Percentiles rank a stretch among this genome's conserved stretches.
Evolutionary conservation across 176 grass and related monocot species (phyloP).

Genomic region (Oryza officinalis): DNA sequence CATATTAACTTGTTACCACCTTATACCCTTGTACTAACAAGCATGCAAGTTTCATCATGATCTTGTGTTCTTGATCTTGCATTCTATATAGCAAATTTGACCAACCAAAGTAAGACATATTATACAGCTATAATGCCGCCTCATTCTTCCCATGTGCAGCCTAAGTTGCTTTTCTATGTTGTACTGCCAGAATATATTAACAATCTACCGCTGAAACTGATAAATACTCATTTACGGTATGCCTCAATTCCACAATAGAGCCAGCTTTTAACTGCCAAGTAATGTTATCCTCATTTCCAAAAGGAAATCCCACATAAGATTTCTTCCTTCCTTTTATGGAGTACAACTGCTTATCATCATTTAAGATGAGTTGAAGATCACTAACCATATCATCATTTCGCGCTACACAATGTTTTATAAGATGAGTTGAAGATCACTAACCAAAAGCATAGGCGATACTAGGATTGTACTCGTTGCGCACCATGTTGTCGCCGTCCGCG

Average conservation of each 20-base stretch:
- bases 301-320: neutral
- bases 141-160: neutral
- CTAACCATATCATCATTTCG: neutral
- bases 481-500: conserved; percentile 83
- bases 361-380: neutral
- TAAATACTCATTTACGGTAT: neutral
- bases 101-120: neutral
- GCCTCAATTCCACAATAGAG: neutral
- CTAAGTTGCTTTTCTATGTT: neutral
- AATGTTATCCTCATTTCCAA: conserved; percentile 7
- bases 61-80: neutral
- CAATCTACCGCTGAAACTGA: neutral
- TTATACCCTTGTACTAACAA: conserved; percentile 9
- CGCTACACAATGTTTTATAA: conserved; percentile 16
- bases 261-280: neutral
- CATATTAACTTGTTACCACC: neutral
- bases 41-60: neutral
- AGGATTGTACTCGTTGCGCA: conserved; percentile 86
- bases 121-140: neutral
- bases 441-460: conserved; percentile 89
- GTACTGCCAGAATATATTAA: neutral
- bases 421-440: conserved; percentile 44
- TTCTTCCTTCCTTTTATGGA: neutral
- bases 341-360: neutral
- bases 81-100: conserved; percentile 1